These are phyloP conservation scores for Lentinula boryana DNA, from an alignment of 768 basidiomycete species.

Conservation along the genomic window DNA sequence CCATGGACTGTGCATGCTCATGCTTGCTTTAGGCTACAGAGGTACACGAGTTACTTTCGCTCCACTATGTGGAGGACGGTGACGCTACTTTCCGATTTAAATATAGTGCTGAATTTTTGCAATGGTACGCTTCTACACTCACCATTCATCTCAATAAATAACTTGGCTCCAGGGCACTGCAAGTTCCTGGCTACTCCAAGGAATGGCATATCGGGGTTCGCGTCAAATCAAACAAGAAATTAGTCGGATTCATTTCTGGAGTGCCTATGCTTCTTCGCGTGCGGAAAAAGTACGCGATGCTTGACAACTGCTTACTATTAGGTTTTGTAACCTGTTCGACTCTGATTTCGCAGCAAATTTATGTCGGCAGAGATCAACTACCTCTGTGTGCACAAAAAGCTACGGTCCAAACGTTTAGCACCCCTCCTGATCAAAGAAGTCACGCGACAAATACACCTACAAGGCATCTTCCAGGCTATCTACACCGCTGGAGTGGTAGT, in stretches of 20 bases:
- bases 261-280: slow-evolving; percentile 85
- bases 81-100: slow-evolving; percentile 96
- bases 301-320: not conserved
- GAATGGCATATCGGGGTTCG: slow-evolving; percentile 98
- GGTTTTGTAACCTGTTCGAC: not conserved
- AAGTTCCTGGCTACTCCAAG: slow-evolving; percentile 85
- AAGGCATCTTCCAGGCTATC: slow-evolving; percentile 92
- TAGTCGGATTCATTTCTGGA: slow-evolving; percentile 95
- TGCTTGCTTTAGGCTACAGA: slow-evolving; percentile 68
- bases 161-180: slow-evolving; percentile 67
- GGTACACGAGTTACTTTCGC: slow-evolving; percentile 84
- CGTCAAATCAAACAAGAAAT: slow-evolving; percentile 82
- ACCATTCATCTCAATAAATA: not conserved
- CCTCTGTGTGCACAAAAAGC: slow-evolving; percentile 95
- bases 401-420: slow-evolving; percentile 89
- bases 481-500: slow-evolving; percentile 93
- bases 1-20: slow-evolving; percentile 3
- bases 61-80: slow-evolving; percentile 96
- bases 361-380: slow-evolving; percentile 90
- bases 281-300: slow-evolving; percentile 61
- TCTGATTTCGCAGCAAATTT: slow-evolving; percentile 45
- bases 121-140: slow-evolving; percentile 51
- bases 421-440: slow-evolving; percentile 98
- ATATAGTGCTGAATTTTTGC: slow-evolving; percentile 90
- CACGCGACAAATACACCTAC: slow-evolving; percentile 85